Evolutionary conservation across 352 stramenopile genomes (phyloP), one percentile per base, ranked within the genome.

Genomic region (Phytophthora tentaculata): DNA sequence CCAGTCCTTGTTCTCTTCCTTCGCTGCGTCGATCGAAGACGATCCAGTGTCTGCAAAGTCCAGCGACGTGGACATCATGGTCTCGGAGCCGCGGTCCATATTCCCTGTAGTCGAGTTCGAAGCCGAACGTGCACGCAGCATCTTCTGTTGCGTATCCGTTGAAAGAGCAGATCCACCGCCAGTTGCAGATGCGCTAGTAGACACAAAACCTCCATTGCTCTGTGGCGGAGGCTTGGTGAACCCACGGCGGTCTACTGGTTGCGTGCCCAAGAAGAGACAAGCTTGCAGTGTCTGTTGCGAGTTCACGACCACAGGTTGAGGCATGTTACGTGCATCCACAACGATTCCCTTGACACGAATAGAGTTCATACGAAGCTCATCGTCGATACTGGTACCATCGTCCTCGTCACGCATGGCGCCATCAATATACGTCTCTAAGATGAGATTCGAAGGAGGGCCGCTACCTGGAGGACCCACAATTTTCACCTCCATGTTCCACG

Each of bases 401-500:
- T 93, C 79, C 73, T 93, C 85, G 39, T 94, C 86, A 1, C 75
- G 77, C 58, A 94, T 83, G 3, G 85, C 88, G 17, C 85, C 87
- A 71, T 95, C 87, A 49, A 96, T 95, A 49, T 92, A 96, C 28
- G 89, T 94, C 61, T 95, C 89, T n/a, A 96, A 74, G 0, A 89
- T 96, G 56, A 96, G 69, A 39, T 88, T 94, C 10, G 86, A 92
- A n/a, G 89, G 89, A 17, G 89, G 89, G 0, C 89, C 89, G 57
- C 86, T 95, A 26, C 89, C 89, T 52, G 89, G 89, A 19, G 89
- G 89, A 0, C 89, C 89, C 8, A 95, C 85, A 61, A 96, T 94
- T 71, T 96, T 96, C 41, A 96, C 89, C 65, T 96, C 89, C 86
- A 96, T 96, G 55, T 96, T 96, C 89, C 89, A 96, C 3, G 89